Percentiles rank a stretch among this genome's conserved stretches.
These are phyloP conservation scores for Eleusine indica DNA, from an alignment of 176 grass and related monocot species.

Conservation along the genomic window DNA sequence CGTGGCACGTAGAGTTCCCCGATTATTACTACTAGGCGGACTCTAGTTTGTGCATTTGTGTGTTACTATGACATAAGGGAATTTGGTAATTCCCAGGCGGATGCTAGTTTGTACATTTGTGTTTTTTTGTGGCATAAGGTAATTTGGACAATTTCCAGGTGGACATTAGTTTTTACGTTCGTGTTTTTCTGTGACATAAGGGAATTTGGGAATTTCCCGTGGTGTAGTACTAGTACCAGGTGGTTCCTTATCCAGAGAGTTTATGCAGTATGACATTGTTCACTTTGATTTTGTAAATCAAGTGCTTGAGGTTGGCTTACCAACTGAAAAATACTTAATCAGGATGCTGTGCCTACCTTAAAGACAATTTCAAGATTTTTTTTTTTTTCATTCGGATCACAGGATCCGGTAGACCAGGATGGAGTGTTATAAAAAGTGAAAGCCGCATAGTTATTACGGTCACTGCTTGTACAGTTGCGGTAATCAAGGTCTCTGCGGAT, in stretches of 20 bases:
- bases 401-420: no score
- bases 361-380: background rate
- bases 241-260: background rate
- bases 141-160: no score
- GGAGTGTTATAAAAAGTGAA: no score
- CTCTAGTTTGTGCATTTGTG: background rate
- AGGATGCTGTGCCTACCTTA: background rate
- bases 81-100: background rate
- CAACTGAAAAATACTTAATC: background rate
- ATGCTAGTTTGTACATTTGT: background rate
- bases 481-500: no score
- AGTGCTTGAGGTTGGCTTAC: background rate
- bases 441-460: no score
- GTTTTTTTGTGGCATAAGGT: no score
- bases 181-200: background rate
- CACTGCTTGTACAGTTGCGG: no score
- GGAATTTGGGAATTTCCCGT: background rate
- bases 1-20: background rate
- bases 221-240: constrained; percentile 1
- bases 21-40: background rate
- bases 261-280: background rate
- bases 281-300: background rate
- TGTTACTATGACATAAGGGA: background rate
- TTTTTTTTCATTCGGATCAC: background rate
- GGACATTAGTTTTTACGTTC: no score